Base-by-base conservation (phyloP, 2,329 filamentous ascomycete species). In the Colletotrichum filicis region DNA sequence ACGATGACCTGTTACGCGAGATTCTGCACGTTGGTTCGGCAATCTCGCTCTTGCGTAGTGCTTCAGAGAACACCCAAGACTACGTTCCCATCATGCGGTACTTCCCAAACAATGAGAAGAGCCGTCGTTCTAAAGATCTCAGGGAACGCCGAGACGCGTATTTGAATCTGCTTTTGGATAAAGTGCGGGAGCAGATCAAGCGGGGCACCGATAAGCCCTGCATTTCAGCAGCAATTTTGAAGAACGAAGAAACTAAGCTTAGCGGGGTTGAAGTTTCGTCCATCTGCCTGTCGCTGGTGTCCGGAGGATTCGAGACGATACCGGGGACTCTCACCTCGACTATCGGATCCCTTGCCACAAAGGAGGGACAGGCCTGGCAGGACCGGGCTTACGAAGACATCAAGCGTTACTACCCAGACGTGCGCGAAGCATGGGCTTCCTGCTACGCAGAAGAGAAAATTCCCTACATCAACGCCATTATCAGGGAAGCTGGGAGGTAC, bases 51-150 rank as follows among this genome's bases (percentile, higher is more conserved):
- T 93, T 95, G 79, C 85, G 94, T 60, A 93, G 90, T 30, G 96
- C 93, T 0, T 94, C 92, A 77, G 94, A 95, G 79, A 96, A 96
- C 80, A 94, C 93, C 90, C 92, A 94, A 78, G 94, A 97, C 78
- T 96, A 96, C 76, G 90, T 97, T n/a, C 93, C 94, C 0, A 78
- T 95, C 5, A 80, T 97, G 73, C 87, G 94, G 32, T 69, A 69
- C 9, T 49, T 57, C 9, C 80, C 95, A 2, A 87, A 90, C 75
- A 88, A 91, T 2, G 89, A 86, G 37, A 87, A 87, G 75, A 94
- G 90, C 77, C 85, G 85, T 3, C 87, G 90, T 61, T 92, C 93
- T 0, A 83, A 88, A 8, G 89, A 91, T 73, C 94, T 92, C 81
- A 89, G 93, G 49, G 83, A 85, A n/a, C 87, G 94, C 24, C 87